Conservation (phyloP, 2,329 filamentous ascomycete species). For the Exutisphaerella laricina region DNA sequence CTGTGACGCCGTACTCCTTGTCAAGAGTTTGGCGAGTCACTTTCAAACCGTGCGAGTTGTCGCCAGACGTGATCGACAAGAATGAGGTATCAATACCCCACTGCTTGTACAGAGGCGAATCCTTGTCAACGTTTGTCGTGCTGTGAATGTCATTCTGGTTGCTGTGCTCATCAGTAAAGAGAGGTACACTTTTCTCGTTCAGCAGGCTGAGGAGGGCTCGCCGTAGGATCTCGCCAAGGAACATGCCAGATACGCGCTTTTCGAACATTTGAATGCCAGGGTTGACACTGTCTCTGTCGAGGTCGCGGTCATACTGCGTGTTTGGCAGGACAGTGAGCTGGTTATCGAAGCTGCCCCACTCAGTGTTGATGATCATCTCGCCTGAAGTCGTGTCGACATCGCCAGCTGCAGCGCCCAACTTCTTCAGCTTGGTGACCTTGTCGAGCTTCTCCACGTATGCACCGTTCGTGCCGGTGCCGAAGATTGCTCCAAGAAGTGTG, state of each 20-base stretch:
- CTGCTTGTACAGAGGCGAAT: conserved; percentile 64
- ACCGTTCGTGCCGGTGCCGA: conserved; percentile 95
- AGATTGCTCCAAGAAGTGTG: conserved; percentile 91
- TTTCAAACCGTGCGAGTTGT: conserved; percentile 65
- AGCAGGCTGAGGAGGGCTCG: conserved; percentile 68
- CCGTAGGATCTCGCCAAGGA: conserved; percentile 88
- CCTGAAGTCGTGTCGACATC: conserved; percentile 76
- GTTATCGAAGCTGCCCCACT: conserved; percentile 99
- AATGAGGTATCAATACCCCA: conserved; percentile 93
- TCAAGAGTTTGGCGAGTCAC: conserved; percentile 73
- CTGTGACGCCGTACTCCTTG: conserved; percentile 67
- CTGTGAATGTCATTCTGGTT: conserved; percentile 61
- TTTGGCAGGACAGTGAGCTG: conserved; percentile 79
- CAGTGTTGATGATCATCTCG: conserved; percentile 95
- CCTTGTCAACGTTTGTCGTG: conserved; percentile 61
- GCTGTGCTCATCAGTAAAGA: conserved; percentile 74
- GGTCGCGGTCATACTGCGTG: conserved; percentile 71
- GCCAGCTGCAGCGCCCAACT: conserved; percentile 38
- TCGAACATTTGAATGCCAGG: conserved; percentile 98
- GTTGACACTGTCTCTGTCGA: conserved; percentile 79
- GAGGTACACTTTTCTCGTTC: conserved; percentile 57
- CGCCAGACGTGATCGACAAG: conserved; percentile 78
- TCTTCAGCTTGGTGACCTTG: conserved; percentile 71
- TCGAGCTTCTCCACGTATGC: conserved; percentile 90
- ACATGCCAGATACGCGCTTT: conserved; percentile 98